A percentile compares a stretch with the other conserved stretches of the same genome.
Evolutionary conservation across 495 filamentous ascomycete genomes (phyloP).

Genomic region (Neurospora sp.): DNA sequence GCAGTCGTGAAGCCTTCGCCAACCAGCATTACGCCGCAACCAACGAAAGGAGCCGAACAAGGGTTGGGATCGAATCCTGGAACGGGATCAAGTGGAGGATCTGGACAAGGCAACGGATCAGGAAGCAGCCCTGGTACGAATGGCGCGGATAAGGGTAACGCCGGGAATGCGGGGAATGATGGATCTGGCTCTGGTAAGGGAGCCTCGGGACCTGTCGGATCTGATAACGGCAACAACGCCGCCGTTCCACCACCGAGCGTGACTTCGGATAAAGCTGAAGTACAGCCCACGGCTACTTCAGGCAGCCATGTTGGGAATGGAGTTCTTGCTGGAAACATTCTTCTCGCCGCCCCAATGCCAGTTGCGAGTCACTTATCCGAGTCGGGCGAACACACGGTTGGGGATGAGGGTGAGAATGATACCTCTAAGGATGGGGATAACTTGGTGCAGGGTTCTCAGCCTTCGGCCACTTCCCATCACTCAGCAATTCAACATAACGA

Average conservation of each 20-base stretch:
- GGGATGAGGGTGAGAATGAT: not conserved
- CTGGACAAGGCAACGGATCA: conserved; percentile 2
- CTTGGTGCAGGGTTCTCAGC: not conserved
- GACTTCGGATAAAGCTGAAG: not conserved
- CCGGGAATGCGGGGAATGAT: conserved; percentile 2
- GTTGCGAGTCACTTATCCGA: not conserved
- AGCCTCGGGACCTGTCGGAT: not conserved
- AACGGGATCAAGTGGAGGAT: not conserved
- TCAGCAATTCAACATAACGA: not conserved
- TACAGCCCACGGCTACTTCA: not conserved
- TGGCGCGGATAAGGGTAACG: not conserved
- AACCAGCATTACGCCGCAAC: not conserved
- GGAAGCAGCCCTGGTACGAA: not conserved
- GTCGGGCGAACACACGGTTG: not conserved
- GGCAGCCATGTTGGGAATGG: not conserved
- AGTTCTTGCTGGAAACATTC: not conserved
- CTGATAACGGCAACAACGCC: not conserved
- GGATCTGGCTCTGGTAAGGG: not conserved
- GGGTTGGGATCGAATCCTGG: not conserved
- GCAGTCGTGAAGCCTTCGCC: not conserved
- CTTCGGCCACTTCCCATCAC: not conserved
- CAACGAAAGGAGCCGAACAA: not conserved
- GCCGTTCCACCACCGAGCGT: not conserved
- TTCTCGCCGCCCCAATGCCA: not conserved
- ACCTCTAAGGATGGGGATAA: not conserved